These are phyloP conservation scores for Penicillium canescens DNA, from an alignment of 495 filamentous ascomycete species.

Conservation along the genomic window DNA sequence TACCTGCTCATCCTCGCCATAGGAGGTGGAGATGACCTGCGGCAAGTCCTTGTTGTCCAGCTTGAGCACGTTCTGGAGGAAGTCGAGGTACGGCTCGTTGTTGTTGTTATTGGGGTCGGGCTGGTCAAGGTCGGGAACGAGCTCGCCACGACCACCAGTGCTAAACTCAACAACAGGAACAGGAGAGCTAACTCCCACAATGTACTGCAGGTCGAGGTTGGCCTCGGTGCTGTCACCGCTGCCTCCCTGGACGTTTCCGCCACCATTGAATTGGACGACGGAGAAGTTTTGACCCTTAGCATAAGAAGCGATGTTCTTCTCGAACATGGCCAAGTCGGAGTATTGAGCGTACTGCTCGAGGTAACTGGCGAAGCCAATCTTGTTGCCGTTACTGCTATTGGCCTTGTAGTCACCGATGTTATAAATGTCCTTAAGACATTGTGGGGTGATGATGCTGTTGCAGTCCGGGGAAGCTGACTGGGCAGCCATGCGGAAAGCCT, in stretches of 20 bases:
- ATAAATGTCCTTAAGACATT: slow-evolving; percentile 62
- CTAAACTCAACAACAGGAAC: slow-evolving; percentile 66
- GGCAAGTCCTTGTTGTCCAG: slow-evolving; percentile 57
- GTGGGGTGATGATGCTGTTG: slow-evolving; percentile 53
- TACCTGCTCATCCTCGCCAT: slow-evolving; percentile 74
- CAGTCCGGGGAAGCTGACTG: slow-evolving; percentile 31
- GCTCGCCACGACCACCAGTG: slow-evolving; percentile 62
- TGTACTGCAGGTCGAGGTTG: slow-evolving; percentile 76
- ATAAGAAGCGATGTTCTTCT: slow-evolving; percentile 52
- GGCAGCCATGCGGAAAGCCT: slow-evolving; percentile 18
- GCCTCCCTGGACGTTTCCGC: slow-evolving; percentile 51
- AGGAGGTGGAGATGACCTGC: slow-evolving; percentile 74
- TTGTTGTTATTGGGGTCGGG: slow-evolving; percentile 53
- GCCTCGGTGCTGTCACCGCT: slow-evolving; percentile 59
- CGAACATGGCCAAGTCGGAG: slow-evolving; percentile 56
- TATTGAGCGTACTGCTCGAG: slow-evolving; percentile 66
- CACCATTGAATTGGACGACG: slow-evolving; percentile 59
- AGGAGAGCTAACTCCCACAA: slow-evolving; percentile 57
- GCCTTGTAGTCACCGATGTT: slow-evolving; percentile 55
- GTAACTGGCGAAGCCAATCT: slow-evolving; percentile 67
- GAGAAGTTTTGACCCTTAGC: slow-evolving; percentile 63
- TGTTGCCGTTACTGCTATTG: slow-evolving; percentile 34
- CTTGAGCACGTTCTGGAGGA: slow-evolving; percentile 61
- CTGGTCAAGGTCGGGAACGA: slow-evolving; percentile 62
- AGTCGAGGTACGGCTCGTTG: slow-evolving; percentile 79